Evolutionary conservation across 106 monocot genomes (phyloP), one percentile per base, ranked within the genome.

Genomic region (Acanthochlamys bracteata): DNA sequence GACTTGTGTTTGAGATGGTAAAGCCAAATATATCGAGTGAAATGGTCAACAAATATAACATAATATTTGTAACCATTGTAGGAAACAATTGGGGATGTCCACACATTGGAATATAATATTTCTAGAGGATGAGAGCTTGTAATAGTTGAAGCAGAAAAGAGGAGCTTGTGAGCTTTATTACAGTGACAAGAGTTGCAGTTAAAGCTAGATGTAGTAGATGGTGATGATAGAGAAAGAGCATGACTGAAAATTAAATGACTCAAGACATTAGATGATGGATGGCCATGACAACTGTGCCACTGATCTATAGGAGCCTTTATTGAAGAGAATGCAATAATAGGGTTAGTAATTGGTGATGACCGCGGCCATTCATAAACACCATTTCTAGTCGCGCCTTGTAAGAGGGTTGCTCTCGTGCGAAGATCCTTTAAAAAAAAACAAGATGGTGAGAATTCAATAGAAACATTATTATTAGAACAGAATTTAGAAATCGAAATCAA

Each of bases 11-110:
- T 25, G 4, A 80, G 22, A 20, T 53, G 61, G 41, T 75, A 75
- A 40, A 79, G 53, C 58, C 76, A 71, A 19, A 55, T 63, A 53
- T 55, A 81, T 14, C 58, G 24, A 0, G 39, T 64, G 9, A 19
- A 79, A 33, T 79, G 43, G 61, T 79, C 68, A 11, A 78, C 46
- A 62, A 78, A 80, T 24, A 65, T 60, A 20, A 68, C 33, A 62
- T 66, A 74, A 27, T 74, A 80, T 0, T 46, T 15, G 24, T 49
- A 43, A 12, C 60, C 46, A 41, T 66, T 41, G 14, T 43, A 4
- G 6, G 63, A 66, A 7, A 22, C 33, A 57, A 63, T 33, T 11
- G 68, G 70, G 25, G 70, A 27, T 15, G 73, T 61, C 73, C 45
- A 69, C 0, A 73, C 63, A 43, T 43, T 64, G 47, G 7, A 63